phyloP scores from a whole-genome alignment of 768 basidiomycete genomes.

The Tulasnella sp. region DNA sequence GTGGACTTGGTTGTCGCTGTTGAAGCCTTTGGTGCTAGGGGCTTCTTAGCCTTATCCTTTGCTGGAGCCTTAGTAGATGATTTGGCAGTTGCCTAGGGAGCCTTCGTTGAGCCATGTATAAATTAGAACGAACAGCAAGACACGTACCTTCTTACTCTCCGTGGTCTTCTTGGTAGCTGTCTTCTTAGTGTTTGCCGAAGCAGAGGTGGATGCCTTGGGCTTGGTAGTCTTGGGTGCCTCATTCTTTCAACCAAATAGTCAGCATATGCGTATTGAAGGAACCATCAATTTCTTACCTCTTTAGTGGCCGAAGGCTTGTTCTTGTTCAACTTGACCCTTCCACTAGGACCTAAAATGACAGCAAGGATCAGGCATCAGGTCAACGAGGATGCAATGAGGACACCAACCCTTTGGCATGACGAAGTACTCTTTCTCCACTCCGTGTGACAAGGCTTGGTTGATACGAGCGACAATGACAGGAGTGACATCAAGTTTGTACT shows the following conservation, averaged over 20 bases:
- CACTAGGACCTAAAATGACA: conserved; percentile 34
- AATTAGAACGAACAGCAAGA: too few relatives aligned
- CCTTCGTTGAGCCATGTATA: too few relatives aligned
- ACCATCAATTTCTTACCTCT: conserved; percentile 37
- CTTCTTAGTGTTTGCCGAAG: too few relatives aligned
- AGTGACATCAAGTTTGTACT: conserved; percentile 69
- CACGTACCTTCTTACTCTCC: too few relatives aligned
- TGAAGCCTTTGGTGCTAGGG: too few relatives aligned
- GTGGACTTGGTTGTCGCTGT: too few relatives aligned
- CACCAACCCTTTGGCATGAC: conserved; percentile 69
- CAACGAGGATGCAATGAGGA: background rate
- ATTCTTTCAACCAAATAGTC: conserved; percentile 30
- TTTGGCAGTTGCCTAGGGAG: too few relatives aligned
- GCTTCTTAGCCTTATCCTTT: too few relatives aligned
- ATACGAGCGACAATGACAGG: conserved; percentile 66
- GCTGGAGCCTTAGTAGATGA: too few relatives aligned
- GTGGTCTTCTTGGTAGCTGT: too few relatives aligned
- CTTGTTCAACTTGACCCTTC: conserved; percentile 64
- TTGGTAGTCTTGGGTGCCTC: conserved; percentile 30
- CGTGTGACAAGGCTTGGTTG: conserved; percentile 64
- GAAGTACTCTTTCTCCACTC: conserved; percentile 73
- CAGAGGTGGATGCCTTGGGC: too few relatives aligned
- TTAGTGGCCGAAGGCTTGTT: conserved; percentile 37
- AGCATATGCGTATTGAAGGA: background rate
- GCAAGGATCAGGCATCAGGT: conserved; percentile 13